Base-by-base conservation (phyloP, 257 asterid genomes). In the Echites panduratus region DNA sequence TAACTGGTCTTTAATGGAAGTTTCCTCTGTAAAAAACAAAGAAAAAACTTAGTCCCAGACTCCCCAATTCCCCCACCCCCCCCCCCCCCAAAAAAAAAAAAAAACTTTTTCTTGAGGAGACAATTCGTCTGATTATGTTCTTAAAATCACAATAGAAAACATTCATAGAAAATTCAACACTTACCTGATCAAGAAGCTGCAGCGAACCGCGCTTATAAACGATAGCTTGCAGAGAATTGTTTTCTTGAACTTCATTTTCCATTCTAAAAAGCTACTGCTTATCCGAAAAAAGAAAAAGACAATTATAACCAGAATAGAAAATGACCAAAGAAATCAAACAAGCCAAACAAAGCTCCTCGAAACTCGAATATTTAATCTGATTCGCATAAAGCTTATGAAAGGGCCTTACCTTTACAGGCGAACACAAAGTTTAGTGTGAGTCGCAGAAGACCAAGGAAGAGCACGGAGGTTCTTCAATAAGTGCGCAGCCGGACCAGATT, bases 181-280 rank as follows among this genome's bases (percentile, higher is more conserved):
- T 63, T 32, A 89, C 98, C 89, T 94, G 98, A 81, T 94, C 98
- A 56, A 94, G 96, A 70, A 94, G 84, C 72, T 81, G 86, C 72
- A 94, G 97, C 27, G 89, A 91, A 52, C 97, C 96, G 67, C 89
- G 91, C 56, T 77, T 82, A 85, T 94, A 94, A 76, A 91, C 40
- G 64, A 94, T 91, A 48, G 97, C 76, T 65, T 72, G 87, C 76
- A 94, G 77, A 48, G 86, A 52, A 40, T 82, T 81, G 38, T 77
- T 78, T 45, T 70, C 80, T 29, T 77, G 83, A 20, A 26, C 78
- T 0, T 71, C 87, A 41, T 64, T 77, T 49, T 82, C 90, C 94
- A 85, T 85, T 56, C 8, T 20, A 16, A 38, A 0, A 32, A 38
- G 2, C 68, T 63, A 10, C 16, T 8, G 48, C 48, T 8, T 17